Conservation (phyloP, 2,329 filamentous ascomycete genomes). For the Clarireedia hainanense region DNA sequence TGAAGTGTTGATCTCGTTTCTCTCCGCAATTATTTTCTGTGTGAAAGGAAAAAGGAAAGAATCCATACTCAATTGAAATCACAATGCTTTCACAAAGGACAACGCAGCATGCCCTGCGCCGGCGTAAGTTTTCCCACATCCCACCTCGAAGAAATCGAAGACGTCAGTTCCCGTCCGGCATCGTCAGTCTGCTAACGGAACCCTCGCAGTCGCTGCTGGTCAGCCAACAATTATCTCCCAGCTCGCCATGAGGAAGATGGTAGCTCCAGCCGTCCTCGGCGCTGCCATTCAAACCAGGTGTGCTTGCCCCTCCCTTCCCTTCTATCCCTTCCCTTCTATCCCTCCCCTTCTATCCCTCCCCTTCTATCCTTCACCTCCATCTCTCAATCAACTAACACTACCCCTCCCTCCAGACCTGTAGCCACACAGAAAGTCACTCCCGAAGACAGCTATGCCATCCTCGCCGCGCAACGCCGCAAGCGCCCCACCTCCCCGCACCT, state of each 20-base stretch:
- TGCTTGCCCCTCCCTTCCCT: conserved; percentile 15
- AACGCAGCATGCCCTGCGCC: conserved; percentile 36
- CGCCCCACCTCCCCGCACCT: conserved; percentile 65
- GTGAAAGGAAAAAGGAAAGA: neutral
- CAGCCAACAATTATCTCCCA: conserved; percentile 35
- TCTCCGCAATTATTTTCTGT: neutral
- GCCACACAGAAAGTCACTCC: conserved; percentile 39
- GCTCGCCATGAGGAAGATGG: conserved; percentile 32
- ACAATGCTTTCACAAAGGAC: conserved; percentile 38
- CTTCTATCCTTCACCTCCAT: neutral
- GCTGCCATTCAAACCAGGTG: conserved; percentile 41
- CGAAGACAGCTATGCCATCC: conserved; percentile 43
- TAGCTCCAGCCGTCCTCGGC: conserved; percentile 34
- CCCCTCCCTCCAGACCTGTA: conserved; percentile 34
- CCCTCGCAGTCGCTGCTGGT: conserved; percentile 35
- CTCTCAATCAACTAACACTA: neutral
- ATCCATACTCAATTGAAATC: conserved; percentile 11
- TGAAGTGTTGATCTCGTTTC: no score
- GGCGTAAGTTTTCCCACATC: conserved; percentile 27
- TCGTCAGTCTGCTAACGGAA: neutral
- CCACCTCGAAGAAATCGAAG: conserved; percentile 6
- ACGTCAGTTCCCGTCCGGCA: neutral
- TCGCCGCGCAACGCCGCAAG: conserved; percentile 57
- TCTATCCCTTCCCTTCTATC: neutral
- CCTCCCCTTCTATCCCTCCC: neutral